These are phyloP conservation scores for Colletotrichum lindemuthianum DNA, from an alignment of 2,329 filamentous ascomycete species.

Conservation along the genomic window DNA sequence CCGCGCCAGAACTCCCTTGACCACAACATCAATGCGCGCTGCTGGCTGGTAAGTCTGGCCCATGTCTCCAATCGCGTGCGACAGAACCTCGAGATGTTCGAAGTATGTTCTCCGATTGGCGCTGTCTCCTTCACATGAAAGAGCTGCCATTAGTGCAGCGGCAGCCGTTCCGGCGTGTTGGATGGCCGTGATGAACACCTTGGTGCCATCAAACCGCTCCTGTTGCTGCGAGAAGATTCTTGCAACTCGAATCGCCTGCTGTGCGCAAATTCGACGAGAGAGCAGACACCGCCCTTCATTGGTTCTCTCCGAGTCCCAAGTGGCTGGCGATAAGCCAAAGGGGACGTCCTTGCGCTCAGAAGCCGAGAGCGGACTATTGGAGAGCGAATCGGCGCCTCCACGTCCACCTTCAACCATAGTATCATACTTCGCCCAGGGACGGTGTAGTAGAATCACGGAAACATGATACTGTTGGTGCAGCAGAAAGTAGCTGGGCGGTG, in stretches of 20 bases:
- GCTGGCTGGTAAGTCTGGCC: constrained; percentile 62
- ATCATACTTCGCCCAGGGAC: constrained; percentile 63
- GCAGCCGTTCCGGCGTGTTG: constrained; percentile 66
- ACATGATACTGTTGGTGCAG: constrained; percentile 66
- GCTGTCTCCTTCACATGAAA: constrained; percentile 49
- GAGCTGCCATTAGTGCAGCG: constrained; percentile 62
- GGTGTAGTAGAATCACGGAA: constrained; percentile 62
- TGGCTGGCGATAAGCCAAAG: constrained; percentile 38
- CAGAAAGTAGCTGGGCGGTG: constrained; percentile 61
- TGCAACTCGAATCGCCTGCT: constrained; percentile 63
- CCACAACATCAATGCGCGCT: constrained; percentile 61
- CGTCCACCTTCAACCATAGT: constrained; percentile 47
- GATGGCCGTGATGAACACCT: constrained; percentile 60
- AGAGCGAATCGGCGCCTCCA: constrained; percentile 43
- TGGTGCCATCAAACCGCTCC: constrained; percentile 60
- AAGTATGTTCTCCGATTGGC: constrained; percentile 51
- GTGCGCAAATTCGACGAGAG: constrained; percentile 63
- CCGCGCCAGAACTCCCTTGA: constrained; percentile 63
- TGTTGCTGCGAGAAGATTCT: constrained; percentile 66
- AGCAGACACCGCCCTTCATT: constrained; percentile 56
- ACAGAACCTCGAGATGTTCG: constrained; percentile 62
- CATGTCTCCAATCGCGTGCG: constrained; percentile 63
- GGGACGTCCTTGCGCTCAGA: constrained; percentile 31
- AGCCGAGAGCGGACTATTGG: constrained; percentile 41
- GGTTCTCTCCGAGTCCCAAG: constrained; percentile 44